Conservation (phyloP, 306 rosid species). For the Prunus persica region Prunus_persica_NCBIv2 NC_034012.1:1032501-1033000, state of each 20-base stretch:
- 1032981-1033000: constrained; percentile 47
- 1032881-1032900: too few relatives aligned
- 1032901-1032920: constrained; percentile 34
- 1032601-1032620: constrained; percentile 41
- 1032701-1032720: constrained; percentile 49
- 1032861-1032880: too few relatives aligned
- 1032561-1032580: constrained; percentile 21
- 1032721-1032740: constrained; percentile 56
- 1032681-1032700: constrained; percentile 61
- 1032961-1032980: constrained; percentile 46
- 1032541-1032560: constrained; percentile 26
- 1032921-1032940: constrained; percentile 65
- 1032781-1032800: too few relatives aligned
- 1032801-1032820: too few relatives aligned
- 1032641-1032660: constrained; percentile 48
- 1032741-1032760: constrained; percentile 58
- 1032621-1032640: constrained; percentile 48
- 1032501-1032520: too few relatives aligned
- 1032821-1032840: too few relatives aligned
- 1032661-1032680: constrained; percentile 50
- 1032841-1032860: too few relatives aligned
- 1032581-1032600: constrained; percentile 30
- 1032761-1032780: not conserved
- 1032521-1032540: constrained; percentile 26
- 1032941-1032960: constrained; percentile 61